Base-by-base conservation (phyloP, 78 protist genomes). In the Chrysochromulina tobinii region DNA sequence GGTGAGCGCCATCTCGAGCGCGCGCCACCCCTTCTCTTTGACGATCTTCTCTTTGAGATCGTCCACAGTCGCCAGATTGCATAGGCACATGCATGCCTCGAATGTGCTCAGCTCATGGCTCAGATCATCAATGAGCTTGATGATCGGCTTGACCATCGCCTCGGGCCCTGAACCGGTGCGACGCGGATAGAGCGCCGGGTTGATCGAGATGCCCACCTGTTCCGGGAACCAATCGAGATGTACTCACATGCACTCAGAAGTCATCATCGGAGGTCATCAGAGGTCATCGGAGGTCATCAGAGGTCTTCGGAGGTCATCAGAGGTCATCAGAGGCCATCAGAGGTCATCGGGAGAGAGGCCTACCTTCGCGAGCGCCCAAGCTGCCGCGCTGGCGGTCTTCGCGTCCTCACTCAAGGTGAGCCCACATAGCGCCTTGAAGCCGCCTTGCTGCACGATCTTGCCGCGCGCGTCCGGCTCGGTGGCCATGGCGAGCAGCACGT, bases 401-500 rank as follows among this genome's bases (percentile, higher is more conserved):
- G 6, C 23, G 83, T 75, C 57, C 25, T 75, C 83, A 23, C n/a
- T 3, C 54, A 75, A 8, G 58, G n/a, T 12, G 58, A 6, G 25
- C 55, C 58, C 1, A 23, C 3, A 18, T 3, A 75, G 54, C 83
- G 83, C 83, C 57, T 75, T 75, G 83, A 75, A 75, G 59, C 83
- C 83, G 55, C 83, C 83, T 23, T 75, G 83, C 83, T 6, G 27
- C 27, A 75, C 83, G n/a, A 75, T 27, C 83, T 75, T 75, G 59
- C 83, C 83, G 20, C 83, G 54, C 23, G 23, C 2, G 14, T 75
- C 83, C 23, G 21, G n/a, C 58, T 14, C 21, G 25, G 2, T 17
- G 14, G 83, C 83, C 83, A 75, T 75, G 25, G 83, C 55, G 58
- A 50, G 83, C 57, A 75, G 83, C 58, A 75, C 57, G 27, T 8